These are phyloP conservation scores for Penicillium sp. DNA, from an alignment of 2,329 filamentous ascomycete species.

Conservation along the genomic window DNA sequence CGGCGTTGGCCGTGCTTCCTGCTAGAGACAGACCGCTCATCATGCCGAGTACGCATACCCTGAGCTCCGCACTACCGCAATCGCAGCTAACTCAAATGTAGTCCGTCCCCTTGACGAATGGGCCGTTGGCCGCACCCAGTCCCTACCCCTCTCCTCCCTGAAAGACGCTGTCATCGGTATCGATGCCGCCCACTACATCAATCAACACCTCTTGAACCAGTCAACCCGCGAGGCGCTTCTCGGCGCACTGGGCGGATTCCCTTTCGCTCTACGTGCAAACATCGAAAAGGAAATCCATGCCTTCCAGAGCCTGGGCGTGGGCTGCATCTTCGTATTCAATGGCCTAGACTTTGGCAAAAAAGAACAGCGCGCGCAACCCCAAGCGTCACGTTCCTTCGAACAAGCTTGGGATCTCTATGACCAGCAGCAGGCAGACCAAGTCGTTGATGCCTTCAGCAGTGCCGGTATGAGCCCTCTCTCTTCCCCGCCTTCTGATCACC, in stretches of 20 bases:
- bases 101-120: slow-evolving; percentile 59
- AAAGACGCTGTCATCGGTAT: slow-evolving; percentile 76
- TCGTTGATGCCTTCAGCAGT: slow-evolving; percentile 83
- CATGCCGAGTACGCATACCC: slow-evolving; percentile 38
- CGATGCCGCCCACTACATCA: slow-evolving; percentile 87
- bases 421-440: slow-evolving; percentile 73
- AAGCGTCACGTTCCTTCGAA: slow-evolving; percentile 68
- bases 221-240: slow-evolving; percentile 83
- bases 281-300: slow-evolving; percentile 75
- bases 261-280: slow-evolving; percentile 72
- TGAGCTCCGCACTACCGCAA: slow-evolving; percentile 3
- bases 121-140: slow-evolving; percentile 55
- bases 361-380: slow-evolving; percentile 65
- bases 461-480: slow-evolving; percentile 59
- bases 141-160: slow-evolving; percentile 67
- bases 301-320: slow-evolving; percentile 70
- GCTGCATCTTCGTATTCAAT: slow-evolving; percentile 89
- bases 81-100: slow-evolving; percentile 23
- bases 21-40: slow-evolving; percentile 27
- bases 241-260: slow-evolving; percentile 84
- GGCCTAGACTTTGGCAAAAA: slow-evolving; percentile 78
- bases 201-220: slow-evolving; percentile 70
- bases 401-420: slow-evolving; percentile 88
- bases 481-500: neutral
- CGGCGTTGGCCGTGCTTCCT: slow-evolving; percentile 27